phyloP scores from a whole-genome alignment of 2,329 filamentous ascomycete genomes.

The Pestalotiopsis sp. region DNA sequence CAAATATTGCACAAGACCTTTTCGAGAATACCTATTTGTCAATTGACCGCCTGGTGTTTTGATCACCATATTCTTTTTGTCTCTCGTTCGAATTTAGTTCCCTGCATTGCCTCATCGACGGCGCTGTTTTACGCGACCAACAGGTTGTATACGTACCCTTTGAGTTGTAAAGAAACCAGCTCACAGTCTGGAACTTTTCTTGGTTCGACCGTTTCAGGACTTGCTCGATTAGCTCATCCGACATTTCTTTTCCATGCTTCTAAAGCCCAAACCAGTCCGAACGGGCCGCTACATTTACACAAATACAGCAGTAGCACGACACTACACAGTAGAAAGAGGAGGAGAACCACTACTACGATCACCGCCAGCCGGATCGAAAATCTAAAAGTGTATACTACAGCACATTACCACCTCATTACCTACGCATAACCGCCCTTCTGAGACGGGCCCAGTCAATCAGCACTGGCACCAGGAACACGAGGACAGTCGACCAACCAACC shows the following conservation, averaged over 20 bases:
- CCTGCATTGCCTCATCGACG: conserved; percentile 5
- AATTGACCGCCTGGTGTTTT: not conserved
- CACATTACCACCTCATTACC: not conserved
- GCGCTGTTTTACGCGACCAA: not conserved
- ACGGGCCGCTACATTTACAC: not conserved
- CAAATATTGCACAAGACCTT: conserved; percentile 10
- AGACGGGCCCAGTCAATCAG: not conserved
- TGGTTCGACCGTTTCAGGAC: conserved; percentile 10
- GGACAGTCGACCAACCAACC: not conserved
- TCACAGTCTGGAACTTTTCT: conserved; percentile 1
- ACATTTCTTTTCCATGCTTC: not conserved
- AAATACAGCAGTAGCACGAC: not conserved
- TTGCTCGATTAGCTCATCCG: conserved; percentile 8
- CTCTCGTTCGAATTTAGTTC: not conserved
- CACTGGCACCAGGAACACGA: not conserved
- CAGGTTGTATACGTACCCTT: not conserved
- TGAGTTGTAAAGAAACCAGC: not conserved
- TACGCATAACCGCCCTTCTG: not conserved
- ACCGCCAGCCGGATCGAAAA: not conserved
- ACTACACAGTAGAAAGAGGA: not conserved
- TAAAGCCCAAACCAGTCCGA: not conserved
- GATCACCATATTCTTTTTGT: not conserved
- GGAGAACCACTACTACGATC: not conserved
- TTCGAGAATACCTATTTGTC: not conserved
- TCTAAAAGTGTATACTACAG: not conserved